Conservation (phyloP, 2,329 filamentous ascomycete genomes). For the Daldinia sp. region DNA sequence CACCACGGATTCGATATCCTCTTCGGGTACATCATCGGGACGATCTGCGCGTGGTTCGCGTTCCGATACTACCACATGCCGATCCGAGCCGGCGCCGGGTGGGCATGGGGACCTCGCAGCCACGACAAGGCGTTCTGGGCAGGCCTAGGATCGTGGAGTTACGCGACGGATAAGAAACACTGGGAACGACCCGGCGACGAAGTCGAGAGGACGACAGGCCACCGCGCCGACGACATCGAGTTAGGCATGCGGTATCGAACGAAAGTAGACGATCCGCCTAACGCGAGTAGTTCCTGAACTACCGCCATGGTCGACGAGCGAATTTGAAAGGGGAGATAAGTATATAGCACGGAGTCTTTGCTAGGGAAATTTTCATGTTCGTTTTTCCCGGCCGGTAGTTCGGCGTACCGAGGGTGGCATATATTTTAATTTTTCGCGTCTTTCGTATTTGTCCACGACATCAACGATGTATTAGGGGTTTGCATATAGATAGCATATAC, state of each 20-base stretch:
- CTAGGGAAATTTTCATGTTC: not conserved
- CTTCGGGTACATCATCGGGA: constrained; percentile 82
- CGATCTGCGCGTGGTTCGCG: constrained; percentile 73
- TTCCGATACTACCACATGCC: constrained; percentile 90
- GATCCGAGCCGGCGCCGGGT: constrained; percentile 79
- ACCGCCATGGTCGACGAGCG: not conserved
- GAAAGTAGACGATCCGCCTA: constrained; percentile 21
- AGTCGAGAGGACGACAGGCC: constrained; percentile 33
- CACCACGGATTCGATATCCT: constrained; percentile 95
- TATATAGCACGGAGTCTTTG: constrained; percentile 5
- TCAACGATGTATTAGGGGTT: constrained; percentile 1
- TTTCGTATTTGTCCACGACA: constrained; percentile 14
- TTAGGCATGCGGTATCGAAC: constrained; percentile 40
- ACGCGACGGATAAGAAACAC: constrained; percentile 56
- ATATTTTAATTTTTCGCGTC: no score
- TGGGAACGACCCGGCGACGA: constrained; percentile 40
- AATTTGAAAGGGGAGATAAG: constrained; percentile 17
- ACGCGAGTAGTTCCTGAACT: constrained; percentile 10
- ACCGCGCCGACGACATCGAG: constrained; percentile 42
- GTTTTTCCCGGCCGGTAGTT: constrained; percentile 12
- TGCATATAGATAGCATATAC: constrained; percentile 9
- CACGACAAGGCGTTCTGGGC: constrained; percentile 79
- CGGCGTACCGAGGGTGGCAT: constrained; percentile 15
- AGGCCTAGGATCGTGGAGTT: constrained; percentile 70
- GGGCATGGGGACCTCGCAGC: constrained; percentile 86